Evolutionary conservation across 2,329 filamentous ascomycete genomes (phyloP).

Genomic region (Grosmannia clavigera): DNA sequence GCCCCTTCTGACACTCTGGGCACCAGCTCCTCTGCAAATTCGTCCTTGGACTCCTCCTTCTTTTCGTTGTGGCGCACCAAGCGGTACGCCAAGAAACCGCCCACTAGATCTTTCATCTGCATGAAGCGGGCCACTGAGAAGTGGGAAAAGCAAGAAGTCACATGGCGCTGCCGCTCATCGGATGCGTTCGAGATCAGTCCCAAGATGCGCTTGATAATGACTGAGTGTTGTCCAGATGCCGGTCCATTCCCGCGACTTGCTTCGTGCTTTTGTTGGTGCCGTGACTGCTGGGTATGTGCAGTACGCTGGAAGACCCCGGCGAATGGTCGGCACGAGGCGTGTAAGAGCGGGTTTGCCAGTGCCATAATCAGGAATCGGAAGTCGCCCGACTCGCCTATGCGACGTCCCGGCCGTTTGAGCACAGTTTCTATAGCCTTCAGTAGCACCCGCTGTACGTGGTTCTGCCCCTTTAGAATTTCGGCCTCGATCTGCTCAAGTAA

Average conservation of each 20-base stretch:
- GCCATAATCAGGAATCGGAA: constrained; percentile 68
- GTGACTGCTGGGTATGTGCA: constrained; percentile 3
- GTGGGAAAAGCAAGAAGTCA: constrained; percentile 68
- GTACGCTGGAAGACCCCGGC: constrained; percentile 22
- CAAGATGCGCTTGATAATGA: constrained; percentile 72
- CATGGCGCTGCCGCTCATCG: constrained; percentile 60
- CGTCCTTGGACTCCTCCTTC: constrained; percentile 44
- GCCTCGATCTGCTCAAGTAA: constrained; percentile 29
- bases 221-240: constrained; percentile 58
- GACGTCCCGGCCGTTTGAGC: constrained; percentile 65
- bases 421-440: constrained; percentile 69
- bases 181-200: constrained; percentile 69
- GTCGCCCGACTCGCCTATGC: constrained; percentile 55
- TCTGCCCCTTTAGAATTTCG: constrained; percentile 43
- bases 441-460: constrained; percentile 55
- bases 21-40: constrained; percentile 55
- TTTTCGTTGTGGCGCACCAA: constrained; percentile 59
- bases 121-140: constrained; percentile 57
- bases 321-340: constrained; percentile 30
- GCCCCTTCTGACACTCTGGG: constrained; percentile 59
- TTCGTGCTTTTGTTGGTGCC: background rate
- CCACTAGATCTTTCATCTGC: constrained; percentile 61
- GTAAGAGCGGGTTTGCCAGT: constrained; percentile 65
- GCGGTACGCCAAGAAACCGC: constrained; percentile 71
- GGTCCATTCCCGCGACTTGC: constrained; percentile 25